Percentiles rank a stretch among this genome's conserved stretches.
Evolutionary conservation across 2,329 filamentous ascomycete species (phyloP).

Genomic region (Parascedosporium putredinis): DNA sequence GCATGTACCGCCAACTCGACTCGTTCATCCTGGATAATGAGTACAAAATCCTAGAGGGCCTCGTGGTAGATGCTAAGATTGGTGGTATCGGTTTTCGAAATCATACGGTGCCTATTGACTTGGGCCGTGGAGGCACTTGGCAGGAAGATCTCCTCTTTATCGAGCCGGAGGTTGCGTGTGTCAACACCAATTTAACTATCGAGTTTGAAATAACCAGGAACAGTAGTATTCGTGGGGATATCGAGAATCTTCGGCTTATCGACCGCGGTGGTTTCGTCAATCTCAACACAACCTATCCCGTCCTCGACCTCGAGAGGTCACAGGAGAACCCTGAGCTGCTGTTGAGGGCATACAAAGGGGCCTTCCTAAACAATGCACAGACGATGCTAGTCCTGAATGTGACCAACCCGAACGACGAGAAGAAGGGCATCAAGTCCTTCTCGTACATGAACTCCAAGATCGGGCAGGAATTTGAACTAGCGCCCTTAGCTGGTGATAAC

Average conservation of each 20-base stretch:
- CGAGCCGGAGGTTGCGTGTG: constrained; percentile 32
- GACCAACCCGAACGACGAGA: constrained; percentile 16
- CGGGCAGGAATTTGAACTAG: constrained; percentile 22
- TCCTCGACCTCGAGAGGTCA: constrained; percentile 18
- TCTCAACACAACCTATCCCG: constrained; percentile 23
- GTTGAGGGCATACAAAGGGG: constrained; percentile 30
- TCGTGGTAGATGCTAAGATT: constrained; percentile 28
- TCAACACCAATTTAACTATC: constrained; percentile 31
- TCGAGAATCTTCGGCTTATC: constrained; percentile 21
- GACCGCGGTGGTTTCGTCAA: constrained; percentile 33
- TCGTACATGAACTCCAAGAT: constrained; percentile 26
- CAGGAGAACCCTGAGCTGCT: constrained; percentile 26
- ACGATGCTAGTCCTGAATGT: constrained; percentile 29
- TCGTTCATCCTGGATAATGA: constrained; percentile 22
- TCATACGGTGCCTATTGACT: constrained; percentile 25
- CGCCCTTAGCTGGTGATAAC: background rate
- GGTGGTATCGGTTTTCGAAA: constrained; percentile 35
- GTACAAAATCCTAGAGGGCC: constrained; percentile 27
- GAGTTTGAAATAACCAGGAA: constrained; percentile 27
- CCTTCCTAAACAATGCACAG: constrained; percentile 29
- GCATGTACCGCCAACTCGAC: constrained; percentile 13
- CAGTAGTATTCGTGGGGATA: background rate
- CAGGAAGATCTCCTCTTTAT: constrained; percentile 36
- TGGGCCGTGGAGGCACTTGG: constrained; percentile 28
- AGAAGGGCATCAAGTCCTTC: constrained; percentile 14